Percentiles rank a stretch among this genome's conserved stretches.
These are phyloP conservation scores for Ballota nigra DNA, from an alignment of 257 asterid species.

Conservation along the genomic window DNA sequence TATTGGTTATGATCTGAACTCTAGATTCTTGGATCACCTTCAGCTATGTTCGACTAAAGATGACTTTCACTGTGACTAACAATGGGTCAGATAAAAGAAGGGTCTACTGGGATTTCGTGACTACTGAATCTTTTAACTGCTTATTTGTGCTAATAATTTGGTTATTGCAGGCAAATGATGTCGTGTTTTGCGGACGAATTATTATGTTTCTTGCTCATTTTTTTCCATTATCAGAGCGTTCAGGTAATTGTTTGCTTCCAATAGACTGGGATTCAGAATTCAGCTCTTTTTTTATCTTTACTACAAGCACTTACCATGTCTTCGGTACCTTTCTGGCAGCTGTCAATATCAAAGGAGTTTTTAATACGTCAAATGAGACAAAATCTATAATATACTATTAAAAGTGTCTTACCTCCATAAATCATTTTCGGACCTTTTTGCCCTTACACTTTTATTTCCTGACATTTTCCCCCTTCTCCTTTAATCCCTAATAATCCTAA, in stretches of 20 bases:
- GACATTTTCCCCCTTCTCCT: too few species aligned
- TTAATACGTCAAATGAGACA: slow-evolving; percentile 95
- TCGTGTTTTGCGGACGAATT: slow-evolving; percentile 95
- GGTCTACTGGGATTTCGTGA: not conserved
- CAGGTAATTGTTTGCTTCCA: slow-evolving; percentile 51
- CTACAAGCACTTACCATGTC: slow-evolving; percentile 23
- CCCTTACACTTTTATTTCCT: too few species aligned
- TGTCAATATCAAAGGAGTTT: slow-evolving; percentile 95
- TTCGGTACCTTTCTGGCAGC: slow-evolving; percentile 52
- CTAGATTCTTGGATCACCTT: not conserved
- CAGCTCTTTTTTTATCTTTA: not conserved
- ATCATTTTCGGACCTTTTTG: too few species aligned
- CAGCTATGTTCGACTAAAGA: not conserved
- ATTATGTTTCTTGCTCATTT: slow-evolving; percentile 99
- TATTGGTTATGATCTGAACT: not conserved
- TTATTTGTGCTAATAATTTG: slow-evolving; percentile 14
- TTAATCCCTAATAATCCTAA: too few species aligned
- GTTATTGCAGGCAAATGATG: slow-evolving; percentile 89
- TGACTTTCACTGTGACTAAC: not conserved
- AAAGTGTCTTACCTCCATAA: too few species aligned
- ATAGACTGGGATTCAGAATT: not conserved
- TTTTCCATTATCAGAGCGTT: slow-evolving; percentile 96
- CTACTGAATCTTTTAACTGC: slow-evolving; percentile 19
- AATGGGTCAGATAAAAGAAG: not conserved
- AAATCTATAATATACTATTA: too few species aligned